Percentiles rank a stretch among this genome's conserved stretches.
Evolutionary conservation across 2,329 filamentous ascomycete genomes (phyloP).

Genomic region (Penicillium sp.): DNA sequence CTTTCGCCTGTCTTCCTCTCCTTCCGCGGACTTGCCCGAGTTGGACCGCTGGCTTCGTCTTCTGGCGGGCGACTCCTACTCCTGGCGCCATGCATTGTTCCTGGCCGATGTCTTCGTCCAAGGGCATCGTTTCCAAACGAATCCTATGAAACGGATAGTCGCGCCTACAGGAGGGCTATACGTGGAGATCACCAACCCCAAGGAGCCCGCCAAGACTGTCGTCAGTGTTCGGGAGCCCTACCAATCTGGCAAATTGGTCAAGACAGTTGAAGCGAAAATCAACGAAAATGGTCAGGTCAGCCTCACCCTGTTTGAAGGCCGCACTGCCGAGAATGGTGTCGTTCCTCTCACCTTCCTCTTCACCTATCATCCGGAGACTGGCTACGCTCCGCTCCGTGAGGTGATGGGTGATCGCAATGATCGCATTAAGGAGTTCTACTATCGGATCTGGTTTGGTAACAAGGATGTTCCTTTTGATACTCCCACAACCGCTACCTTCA

Average conservation of each 20-base stretch:
- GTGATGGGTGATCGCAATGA: slow-evolving; percentile 96
- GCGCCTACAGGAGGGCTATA: slow-evolving; percentile 78
- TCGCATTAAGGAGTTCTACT: slow-evolving; percentile 99
- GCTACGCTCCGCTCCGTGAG: slow-evolving; percentile 95
- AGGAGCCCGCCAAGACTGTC: slow-evolving; percentile 73
- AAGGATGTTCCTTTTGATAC: slow-evolving; percentile 78
- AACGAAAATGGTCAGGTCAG: slow-evolving; percentile 70
- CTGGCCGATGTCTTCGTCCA: slow-evolving; percentile 90
- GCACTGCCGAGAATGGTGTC: slow-evolving; percentile 74
- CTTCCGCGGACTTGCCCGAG: slow-evolving; percentile 68
- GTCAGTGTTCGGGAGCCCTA: slow-evolving; percentile 85
- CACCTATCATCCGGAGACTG: slow-evolving; percentile 88
- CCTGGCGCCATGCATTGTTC: slow-evolving; percentile 92
- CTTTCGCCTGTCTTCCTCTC: slow-evolving; percentile 73
- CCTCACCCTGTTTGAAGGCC: slow-evolving; percentile 87
- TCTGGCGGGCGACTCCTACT: slow-evolving; percentile 76
- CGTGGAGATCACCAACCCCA: slow-evolving; percentile 78
- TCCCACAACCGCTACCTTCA: slow-evolving; percentile 78
- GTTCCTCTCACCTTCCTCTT: slow-evolving; percentile 82
- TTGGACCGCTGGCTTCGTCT: slow-evolving; percentile 81
- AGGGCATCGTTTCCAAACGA: slow-evolving; percentile 93
- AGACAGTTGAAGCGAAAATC: slow-evolving; percentile 80
- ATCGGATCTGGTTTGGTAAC: slow-evolving; percentile 91
- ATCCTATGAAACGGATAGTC: slow-evolving; percentile 88
- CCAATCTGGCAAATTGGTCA: slow-evolving; percentile 75